phyloP scores from a whole-genome alignment of 805 yeast genomes.

The Teunomyces aglyptinius region DNA sequence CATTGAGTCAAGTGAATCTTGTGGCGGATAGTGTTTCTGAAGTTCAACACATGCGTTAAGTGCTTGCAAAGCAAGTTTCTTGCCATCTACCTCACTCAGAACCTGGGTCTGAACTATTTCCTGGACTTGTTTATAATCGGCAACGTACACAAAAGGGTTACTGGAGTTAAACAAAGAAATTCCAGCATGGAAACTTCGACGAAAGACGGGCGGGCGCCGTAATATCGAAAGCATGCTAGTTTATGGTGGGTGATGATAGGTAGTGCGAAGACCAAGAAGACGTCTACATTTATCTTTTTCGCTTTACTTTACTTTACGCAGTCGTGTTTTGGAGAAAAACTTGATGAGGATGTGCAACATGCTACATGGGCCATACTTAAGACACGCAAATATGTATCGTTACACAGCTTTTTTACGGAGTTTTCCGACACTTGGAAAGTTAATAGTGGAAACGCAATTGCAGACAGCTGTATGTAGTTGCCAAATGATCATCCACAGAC shows the following conservation, averaged over 20 bases:
- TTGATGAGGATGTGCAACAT: too few species aligned
- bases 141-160: constrained; percentile 4
- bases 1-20: constrained; percentile 17
- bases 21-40: constrained; percentile 13
- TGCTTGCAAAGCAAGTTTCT: constrained; percentile 3
- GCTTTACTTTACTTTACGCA: neutral
- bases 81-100: neutral
- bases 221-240: neutral
- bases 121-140: constrained; percentile 3
- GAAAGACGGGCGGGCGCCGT: constrained; percentile 1
- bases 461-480: too few species aligned
- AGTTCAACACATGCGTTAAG: constrained; percentile 2
- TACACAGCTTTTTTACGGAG: too few species aligned
- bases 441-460: too few species aligned
- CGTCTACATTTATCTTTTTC: neutral
- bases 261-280: neutral
- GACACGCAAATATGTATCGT: too few species aligned
- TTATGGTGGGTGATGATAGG: neutral
- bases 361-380: too few species aligned
- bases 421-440: too few species aligned
- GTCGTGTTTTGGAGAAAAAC: neutral
- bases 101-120: constrained; percentile 3
- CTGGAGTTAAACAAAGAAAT: neutral
- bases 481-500: too few species aligned
- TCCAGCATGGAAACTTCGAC: constrained; percentile 2